Conservation (phyloP, 805 yeast genomes). For the Kockiozyma suomiensis region DNA sequence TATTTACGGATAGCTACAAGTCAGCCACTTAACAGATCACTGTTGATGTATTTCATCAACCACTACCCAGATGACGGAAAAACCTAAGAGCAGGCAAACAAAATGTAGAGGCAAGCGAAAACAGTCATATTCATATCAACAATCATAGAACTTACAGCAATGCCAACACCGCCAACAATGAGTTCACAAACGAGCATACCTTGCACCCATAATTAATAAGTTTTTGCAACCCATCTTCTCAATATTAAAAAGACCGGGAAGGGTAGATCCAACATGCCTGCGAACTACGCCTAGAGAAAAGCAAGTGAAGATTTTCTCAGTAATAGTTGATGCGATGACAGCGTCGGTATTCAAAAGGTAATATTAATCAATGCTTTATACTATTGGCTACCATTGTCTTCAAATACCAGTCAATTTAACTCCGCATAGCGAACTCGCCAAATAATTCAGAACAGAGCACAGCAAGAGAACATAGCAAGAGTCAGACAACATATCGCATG, state of each 20-base stretch:
- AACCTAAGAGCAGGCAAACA: conserved; percentile 85
- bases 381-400: too few relatives aligned
- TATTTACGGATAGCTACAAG: too few relatives aligned
- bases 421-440: too few relatives aligned
- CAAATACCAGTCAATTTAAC: too few relatives aligned
- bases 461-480: too few relatives aligned
- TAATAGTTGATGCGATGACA: conserved; percentile 71
- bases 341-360: too few relatives aligned
- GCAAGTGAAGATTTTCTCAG: conserved; percentile 63
- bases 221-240: conserved; percentile 81
- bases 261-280: conserved; percentile 77
- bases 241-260: conserved; percentile 79
- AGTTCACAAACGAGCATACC: conserved; percentile 73
- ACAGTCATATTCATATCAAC: conserved; percentile 53
- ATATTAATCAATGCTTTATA: too few relatives aligned
- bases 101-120: conserved; percentile 61
- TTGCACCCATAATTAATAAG: conserved; percentile 70
- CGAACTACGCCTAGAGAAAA: conserved; percentile 78
- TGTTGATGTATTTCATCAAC: conserved; percentile 66
- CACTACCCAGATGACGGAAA: conserved; percentile 74
- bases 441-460: too few relatives aligned
- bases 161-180: conserved; percentile 68
- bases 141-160: conserved; percentile 46
- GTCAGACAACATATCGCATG: too few relatives aligned
- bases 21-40: too few relatives aligned